phyloP scores from a whole-genome alignment of 1,139 yeast genomes.

The Blastobotrys elegans region DNA sequence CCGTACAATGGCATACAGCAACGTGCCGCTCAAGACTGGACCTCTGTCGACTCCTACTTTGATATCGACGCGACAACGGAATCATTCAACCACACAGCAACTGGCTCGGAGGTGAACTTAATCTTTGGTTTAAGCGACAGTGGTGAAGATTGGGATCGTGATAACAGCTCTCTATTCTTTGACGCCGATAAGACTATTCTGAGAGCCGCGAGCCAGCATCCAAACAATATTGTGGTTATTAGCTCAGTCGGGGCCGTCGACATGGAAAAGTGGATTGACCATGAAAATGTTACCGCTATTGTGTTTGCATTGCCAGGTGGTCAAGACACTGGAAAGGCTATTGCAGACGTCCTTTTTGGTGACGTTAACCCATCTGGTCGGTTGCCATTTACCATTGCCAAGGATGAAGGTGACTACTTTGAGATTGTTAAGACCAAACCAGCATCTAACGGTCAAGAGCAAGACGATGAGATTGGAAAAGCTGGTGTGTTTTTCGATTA shows the following conservation, averaged over 20 bases:
- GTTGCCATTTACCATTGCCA: constrained; percentile 59
- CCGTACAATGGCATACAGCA: constrained; percentile 13
- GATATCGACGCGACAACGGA: constrained; percentile 12
- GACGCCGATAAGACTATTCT: constrained; percentile 53
- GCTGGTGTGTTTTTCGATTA: constrained; percentile 43
- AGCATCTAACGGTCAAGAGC: constrained; percentile 35
- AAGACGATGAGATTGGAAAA: constrained; percentile 37
- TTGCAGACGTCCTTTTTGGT: constrained; percentile 52
- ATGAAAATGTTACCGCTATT: constrained; percentile 55
- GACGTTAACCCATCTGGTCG: constrained; percentile 58
- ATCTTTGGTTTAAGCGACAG: constrained; percentile 46
- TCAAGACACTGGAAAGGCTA: constrained; percentile 46
- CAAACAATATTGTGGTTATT: constrained; percentile 53
- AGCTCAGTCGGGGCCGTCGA: constrained; percentile 57
- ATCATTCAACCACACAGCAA: constrained; percentile 36
- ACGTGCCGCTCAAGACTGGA: constrained; percentile 19
- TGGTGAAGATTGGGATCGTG: constrained; percentile 59
- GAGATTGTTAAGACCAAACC: constrained; percentile 38
- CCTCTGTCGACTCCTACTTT: constrained; percentile 23
- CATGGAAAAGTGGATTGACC: constrained; percentile 47
- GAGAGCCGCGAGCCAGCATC: constrained; percentile 45
- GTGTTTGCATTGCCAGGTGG: constrained; percentile 55
- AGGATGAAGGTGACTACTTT: constrained; percentile 44
- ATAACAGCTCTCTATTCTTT: constrained; percentile 54
- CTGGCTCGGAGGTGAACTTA: constrained; percentile 47